phyloP scores from a whole-genome alignment of 2,329 filamentous ascomycete genomes.

The Colletotrichum tropicicola region DNA sequence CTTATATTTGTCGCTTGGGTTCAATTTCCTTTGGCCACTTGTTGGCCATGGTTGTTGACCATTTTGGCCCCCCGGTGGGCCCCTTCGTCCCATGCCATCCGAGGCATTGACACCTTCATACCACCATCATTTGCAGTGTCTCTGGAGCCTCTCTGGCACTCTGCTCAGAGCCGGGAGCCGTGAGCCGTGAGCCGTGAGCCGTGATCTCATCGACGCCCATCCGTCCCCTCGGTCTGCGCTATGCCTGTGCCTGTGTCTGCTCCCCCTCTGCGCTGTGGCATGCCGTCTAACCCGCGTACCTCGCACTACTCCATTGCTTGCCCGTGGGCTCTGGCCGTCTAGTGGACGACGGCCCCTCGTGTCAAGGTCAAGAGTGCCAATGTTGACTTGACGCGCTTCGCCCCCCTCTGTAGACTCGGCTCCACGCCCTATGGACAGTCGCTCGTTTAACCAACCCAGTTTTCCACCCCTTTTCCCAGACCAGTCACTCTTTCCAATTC shows the following conservation, averaged over 20 bases:
- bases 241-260: not conserved
- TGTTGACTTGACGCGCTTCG: constrained; percentile 7
- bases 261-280: not conserved
- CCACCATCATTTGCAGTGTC: not conserved
- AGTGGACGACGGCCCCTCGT: not conserved
- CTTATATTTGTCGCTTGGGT: constrained; percentile 14
- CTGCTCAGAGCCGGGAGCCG: no score
- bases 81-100: constrained; percentile 11
- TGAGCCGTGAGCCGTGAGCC: no score
- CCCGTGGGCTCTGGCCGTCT: not conserved
- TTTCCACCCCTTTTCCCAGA: constrained; percentile 23
- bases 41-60: constrained; percentile 14
- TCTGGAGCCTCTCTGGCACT: no score
- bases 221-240: no score
- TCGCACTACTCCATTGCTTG: constrained; percentile 1
- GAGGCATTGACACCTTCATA: constrained; percentile 10
- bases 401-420: not conserved
- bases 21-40: constrained; percentile 23
- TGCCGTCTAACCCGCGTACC: not conserved
- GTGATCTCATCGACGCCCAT: constrained; percentile 11
- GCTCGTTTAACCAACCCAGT: constrained; percentile 27
- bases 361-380: not conserved
- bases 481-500: no score
- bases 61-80: constrained; percentile 3
- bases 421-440: not conserved